Evolutionary conservation across 176 grass and related monocot genomes (phyloP), one percentile per base, ranked within the genome.

Genomic region (Raddia distichophylla): DNA sequence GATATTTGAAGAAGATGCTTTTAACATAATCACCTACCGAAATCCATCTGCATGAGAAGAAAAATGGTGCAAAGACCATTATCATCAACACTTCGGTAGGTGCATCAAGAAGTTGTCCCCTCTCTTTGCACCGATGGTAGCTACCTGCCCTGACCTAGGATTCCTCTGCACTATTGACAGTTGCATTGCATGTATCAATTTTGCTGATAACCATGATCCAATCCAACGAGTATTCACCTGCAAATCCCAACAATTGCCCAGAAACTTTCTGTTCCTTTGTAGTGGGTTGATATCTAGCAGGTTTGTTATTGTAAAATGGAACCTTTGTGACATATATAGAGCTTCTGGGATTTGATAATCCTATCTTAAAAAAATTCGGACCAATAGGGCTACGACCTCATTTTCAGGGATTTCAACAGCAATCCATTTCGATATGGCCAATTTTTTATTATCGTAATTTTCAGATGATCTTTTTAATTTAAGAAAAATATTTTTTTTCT

Each of bases 31-130:
- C 32, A 65, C 42, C 47, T 16, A 51, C 14, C 2, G 33, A 61
- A 47, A 5, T 20, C 45, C 3, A 20, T 73, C 45, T 22, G 11
- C 8, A 42, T 4, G 45, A 73, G 73, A 42, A 32, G 6, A 59
- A 60, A 15, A 32, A 32, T 6, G 33, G 33, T 47, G 20, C 15
- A 77, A 61, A 61, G 27, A 77, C 27, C n/a, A 60, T 52, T 42
- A 67, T 13, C 40, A 62, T 32, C 13, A 62, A 68, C 65, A 85
- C 13, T 60, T 71, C 10, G 3, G 45, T 84, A 51, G 64, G 32
- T 62, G n/a, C 66, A 32, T 65, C 10, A 66, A 46, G 75, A 47
- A 0, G 5, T 55, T 65, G 60, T n/a, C 22, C 14, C 50, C 19
- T 59, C 55, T 80, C 66, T 59, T 70, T 35, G 22, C 53, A 34